A percentile compares a stretch with the other conserved stretches of the same genome.
Conservation (phyloP, 495 filamentous ascomycete species). For the Aspergillus cavernicola region DNA sequence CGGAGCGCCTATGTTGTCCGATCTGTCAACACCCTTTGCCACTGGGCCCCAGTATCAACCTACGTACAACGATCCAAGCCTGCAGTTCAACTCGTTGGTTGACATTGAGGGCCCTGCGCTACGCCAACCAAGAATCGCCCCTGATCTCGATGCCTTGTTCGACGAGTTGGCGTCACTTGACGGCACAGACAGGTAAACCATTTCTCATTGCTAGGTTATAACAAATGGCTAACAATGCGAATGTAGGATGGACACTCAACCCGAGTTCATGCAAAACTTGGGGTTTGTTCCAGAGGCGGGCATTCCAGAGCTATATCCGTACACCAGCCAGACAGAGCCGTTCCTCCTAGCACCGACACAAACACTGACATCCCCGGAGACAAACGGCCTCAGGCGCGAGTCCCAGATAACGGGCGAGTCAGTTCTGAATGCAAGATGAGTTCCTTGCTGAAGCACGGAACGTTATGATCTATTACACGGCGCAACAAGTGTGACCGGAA, state of each 20-base stretch:
- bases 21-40: conserved; percentile 25
- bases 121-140: conserved; percentile 37
- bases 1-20: conserved; percentile 22
- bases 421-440: neutral
- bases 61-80: conserved; percentile 29
- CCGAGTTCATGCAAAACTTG: conserved; percentile 45
- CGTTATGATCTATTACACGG: neutral
- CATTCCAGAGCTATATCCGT: conserved; percentile 36
- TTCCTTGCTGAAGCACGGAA: too few species aligned
- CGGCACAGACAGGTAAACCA: conserved; percentile 37
- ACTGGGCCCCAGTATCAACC: conserved; percentile 25
- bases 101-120: conserved; percentile 35
- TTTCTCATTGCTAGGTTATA: neutral
- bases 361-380: conserved; percentile 20
- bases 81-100: conserved; percentile 28
- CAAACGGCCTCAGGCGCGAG: conserved; percentile 22
- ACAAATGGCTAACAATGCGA: neutral
- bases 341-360: conserved; percentile 36
- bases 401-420: conserved; percentile 17
- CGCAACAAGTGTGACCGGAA: neutral
- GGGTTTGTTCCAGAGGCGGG: conserved; percentile 37
- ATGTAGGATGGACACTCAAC: conserved; percentile 35
- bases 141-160: conserved; percentile 41
- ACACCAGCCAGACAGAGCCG: conserved; percentile 37
- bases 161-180: conserved; percentile 42